A percentile compares a stretch with the other conserved stretches of the same genome.
These are phyloP conservation scores for Papilionanthe hybrid DNA, from an alignment of 116 monocot genomes.

Conservation along the genomic window DNA sequence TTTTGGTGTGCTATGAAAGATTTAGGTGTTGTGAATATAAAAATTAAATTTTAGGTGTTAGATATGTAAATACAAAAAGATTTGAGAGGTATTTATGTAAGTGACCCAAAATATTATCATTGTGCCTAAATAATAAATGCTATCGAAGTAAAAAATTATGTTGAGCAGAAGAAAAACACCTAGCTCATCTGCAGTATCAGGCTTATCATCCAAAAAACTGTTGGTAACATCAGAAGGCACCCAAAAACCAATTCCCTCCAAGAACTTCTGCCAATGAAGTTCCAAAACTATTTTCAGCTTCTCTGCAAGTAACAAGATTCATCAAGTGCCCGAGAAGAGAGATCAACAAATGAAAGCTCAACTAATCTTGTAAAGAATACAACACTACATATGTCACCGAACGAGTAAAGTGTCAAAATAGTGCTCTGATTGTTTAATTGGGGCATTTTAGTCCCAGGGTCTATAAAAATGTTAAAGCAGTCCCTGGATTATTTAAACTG, in stretches of 20 bases:
- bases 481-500: too few species aligned
- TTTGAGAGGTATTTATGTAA: too few species aligned
- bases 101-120: background rate
- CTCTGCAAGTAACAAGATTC: slow-evolving; percentile 21
- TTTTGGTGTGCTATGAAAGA: too few species aligned
- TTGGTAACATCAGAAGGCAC: slow-evolving; percentile 53
- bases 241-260: slow-evolving; percentile 84
- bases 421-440: too few species aligned
- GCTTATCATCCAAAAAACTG: slow-evolving; percentile 50
- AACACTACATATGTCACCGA: background rate
- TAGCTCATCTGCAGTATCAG: slow-evolving; percentile 49
- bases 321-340: background rate
- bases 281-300: slow-evolving; percentile 48
- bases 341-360: background rate
- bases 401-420: background rate
- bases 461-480: too few species aligned
- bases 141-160: background rate
- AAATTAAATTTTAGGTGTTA: too few species aligned
- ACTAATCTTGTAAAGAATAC: background rate
- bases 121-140: background rate
- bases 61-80: too few species aligned
- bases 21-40: too few species aligned
- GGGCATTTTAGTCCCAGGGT: too few species aligned
- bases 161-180: slow-evolving; percentile 33
- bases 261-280: slow-evolving; percentile 49